These are phyloP conservation scores for Elsinoe australis DNA, from an alignment of 2,329 filamentous ascomycete species.

Conservation along the genomic window DNA sequence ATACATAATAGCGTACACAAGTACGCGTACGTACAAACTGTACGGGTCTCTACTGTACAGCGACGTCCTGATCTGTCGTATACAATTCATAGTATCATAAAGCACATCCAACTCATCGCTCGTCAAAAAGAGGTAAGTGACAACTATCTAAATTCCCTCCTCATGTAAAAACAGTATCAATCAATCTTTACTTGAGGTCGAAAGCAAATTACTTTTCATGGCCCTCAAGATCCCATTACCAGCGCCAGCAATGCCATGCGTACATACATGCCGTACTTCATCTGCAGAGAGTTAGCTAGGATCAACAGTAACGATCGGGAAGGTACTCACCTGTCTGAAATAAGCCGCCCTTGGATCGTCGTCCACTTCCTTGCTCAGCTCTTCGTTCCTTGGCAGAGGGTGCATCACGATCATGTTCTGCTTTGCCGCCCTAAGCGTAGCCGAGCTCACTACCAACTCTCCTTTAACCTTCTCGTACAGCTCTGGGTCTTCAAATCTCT, in stretches of 20 bases:
- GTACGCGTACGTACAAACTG: constrained; percentile 1
- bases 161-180: neutral
- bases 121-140: constrained; percentile 7
- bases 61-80: constrained; percentile 1
- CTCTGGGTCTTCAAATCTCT: constrained; percentile 74
- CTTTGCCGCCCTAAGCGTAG: constrained; percentile 85
- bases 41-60: neutral
- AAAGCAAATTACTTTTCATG: constrained; percentile 19
- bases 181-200: neutral
- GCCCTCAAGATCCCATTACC: constrained; percentile 59
- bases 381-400: constrained; percentile 84
- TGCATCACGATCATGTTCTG: constrained; percentile 90
- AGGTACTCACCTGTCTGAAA: constrained; percentile 84
- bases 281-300: constrained; percentile 53
- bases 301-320: constrained; percentile 9
- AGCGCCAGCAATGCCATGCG: constrained; percentile 94
- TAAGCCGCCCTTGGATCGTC: constrained; percentile 95
- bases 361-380: constrained; percentile 92
- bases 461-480: constrained; percentile 86
- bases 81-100: constrained; percentile 12
- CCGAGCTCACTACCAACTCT: constrained; percentile 82
- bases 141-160: neutral
- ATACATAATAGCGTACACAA: constrained; percentile 15
- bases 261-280: constrained; percentile 95
- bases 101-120: constrained; percentile 15